Conservation (phyloP, 2,329 filamentous ascomycete genomes). For the Venturiaceae sp. region DNA sequence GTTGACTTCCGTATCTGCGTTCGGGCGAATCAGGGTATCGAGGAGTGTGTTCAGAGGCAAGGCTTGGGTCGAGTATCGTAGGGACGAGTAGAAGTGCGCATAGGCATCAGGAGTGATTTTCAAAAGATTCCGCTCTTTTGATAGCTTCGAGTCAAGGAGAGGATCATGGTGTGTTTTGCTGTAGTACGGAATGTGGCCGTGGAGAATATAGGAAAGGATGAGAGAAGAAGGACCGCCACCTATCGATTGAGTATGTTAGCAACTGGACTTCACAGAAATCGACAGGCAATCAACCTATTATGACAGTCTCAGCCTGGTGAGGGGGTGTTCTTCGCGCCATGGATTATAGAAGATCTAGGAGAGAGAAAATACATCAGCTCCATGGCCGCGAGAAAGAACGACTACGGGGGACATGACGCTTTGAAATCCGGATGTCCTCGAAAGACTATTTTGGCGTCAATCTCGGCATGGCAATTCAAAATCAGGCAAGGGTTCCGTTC, state of each 20-base stretch:
- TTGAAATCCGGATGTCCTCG: background rate
- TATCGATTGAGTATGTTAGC: slow-evolving; percentile 16
- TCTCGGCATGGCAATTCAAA: background rate
- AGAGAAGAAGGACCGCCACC: slow-evolving; percentile 54
- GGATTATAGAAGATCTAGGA: background rate
- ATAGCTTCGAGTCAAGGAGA: slow-evolving; percentile 46
- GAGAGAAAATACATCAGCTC: background rate
- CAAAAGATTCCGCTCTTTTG: slow-evolving; percentile 35
- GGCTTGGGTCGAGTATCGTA: slow-evolving; percentile 53
- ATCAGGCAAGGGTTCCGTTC: background rate
- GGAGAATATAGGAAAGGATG: slow-evolving; percentile 53
- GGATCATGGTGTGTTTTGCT: slow-evolving; percentile 45
- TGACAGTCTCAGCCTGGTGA: slow-evolving; percentile 12
- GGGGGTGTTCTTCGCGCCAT: slow-evolving; percentile 4
- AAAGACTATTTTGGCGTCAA: background rate
- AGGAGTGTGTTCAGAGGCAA: slow-evolving; percentile 50
- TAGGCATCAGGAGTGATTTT: slow-evolving; percentile 41
- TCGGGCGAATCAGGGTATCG: slow-evolving; percentile 48
- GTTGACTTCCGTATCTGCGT: slow-evolving; percentile 47
- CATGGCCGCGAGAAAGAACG: background rate
- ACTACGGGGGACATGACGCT: background rate
- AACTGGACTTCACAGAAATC: background rate
- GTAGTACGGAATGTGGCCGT: slow-evolving; percentile 51
- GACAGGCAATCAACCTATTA: slow-evolving; percentile 10
- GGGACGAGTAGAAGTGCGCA: slow-evolving; percentile 47